Evolutionary conservation across 805 yeast genomes (phyloP), one percentile per base, ranked within the genome.

Genomic region (baker's yeast (Saccharomyces cerevisiae)): DNA sequence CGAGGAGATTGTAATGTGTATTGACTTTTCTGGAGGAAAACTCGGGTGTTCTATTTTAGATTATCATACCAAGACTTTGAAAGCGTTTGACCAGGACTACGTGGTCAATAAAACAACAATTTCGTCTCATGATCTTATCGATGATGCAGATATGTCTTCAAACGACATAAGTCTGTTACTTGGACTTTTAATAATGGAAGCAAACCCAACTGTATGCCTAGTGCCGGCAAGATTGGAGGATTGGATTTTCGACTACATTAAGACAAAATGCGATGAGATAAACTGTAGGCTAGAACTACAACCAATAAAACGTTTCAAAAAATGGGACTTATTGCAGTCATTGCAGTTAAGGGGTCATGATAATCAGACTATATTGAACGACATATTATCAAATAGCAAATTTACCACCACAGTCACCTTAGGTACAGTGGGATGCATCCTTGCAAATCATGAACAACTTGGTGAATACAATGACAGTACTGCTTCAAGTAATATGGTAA

Each of bases 151-250:
- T 22, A 50, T 41, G 29, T 52, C 30, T 50, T 52, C 47, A n/a
- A 49, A 56, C 41, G 67, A 64, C 36, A 46, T 57, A 2, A 59
- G 55, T 43, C 10, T 50, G 30, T 50, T 64, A 21, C 17, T 41
- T 13, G 64, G 56, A 29, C 51, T 53, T 10, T 26, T 64, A 3
- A 43, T 65, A 9, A 27, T 51, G 27, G 57, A 57, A n/a, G 21
- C 52, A 27, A 46, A 47, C 2, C 67, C 69, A 2, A 52, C 61
- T 2, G 22, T 54, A 9, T 61, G 63, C 48, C 17, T 66, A 14
- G 32, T 64, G 3, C 60, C 69, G 1, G 57, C 58, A 24, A 56
- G 59, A 10, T 41, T 63, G 8, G 59, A 57, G 24, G 61, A 61
- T 41, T 27, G 6, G 13, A 51, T 50, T 30, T 57, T 48, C 21